Conservation (phyloP, 768 basidiomycete species). For the Pleurotus ostreatus region DNA sequence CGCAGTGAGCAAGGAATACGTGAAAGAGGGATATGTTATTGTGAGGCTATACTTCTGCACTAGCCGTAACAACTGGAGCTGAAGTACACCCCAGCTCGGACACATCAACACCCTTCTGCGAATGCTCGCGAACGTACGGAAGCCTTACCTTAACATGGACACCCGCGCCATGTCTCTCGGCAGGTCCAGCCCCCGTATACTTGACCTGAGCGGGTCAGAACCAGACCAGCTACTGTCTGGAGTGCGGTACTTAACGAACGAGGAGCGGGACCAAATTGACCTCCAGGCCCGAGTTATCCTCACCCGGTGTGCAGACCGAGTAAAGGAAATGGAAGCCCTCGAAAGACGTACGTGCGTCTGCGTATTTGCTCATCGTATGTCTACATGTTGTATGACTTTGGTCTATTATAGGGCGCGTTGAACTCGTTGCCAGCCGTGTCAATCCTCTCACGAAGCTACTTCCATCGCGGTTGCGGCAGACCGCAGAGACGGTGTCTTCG, state of each 20-base stretch:
- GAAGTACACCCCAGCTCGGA: conserved; percentile 45
- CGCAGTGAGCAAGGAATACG: conserved; percentile 57
- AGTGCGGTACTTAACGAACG: conserved; percentile 73
- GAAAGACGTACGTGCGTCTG: conserved; percentile 66
- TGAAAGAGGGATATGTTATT: conserved; percentile 73
- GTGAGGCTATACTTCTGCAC: conserved; percentile 27
- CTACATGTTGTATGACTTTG: conserved; percentile 9
- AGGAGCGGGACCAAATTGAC: conserved; percentile 96
- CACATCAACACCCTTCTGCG: conserved; percentile 67
- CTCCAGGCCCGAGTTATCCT: conserved; percentile 85
- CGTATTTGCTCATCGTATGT: conserved; percentile 13
- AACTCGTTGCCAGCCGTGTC: conserved; percentile 59
- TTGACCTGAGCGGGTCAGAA: conserved; percentile 48
- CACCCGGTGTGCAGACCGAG: conserved; percentile 79
- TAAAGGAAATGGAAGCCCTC: conserved; percentile 81
- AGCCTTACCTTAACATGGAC: conserved; percentile 84
- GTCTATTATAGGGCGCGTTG: conserved; percentile 50
- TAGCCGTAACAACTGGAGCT: background rate
- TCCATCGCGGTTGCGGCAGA: conserved; percentile 63
- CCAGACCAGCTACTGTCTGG: conserved; percentile 54
- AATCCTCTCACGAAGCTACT: conserved; percentile 69
- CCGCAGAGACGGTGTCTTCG: conserved; percentile 47
- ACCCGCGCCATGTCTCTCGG: conserved; percentile 46
- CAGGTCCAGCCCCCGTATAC: conserved; percentile 45
- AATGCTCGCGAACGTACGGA: conserved; percentile 74